Percentiles rank a stretch among this genome's conserved stretches.
These are phyloP conservation scores for Blastocystis sp. DNA, from an alignment of 352 stramenopile species.

Conservation along the genomic window DNA sequence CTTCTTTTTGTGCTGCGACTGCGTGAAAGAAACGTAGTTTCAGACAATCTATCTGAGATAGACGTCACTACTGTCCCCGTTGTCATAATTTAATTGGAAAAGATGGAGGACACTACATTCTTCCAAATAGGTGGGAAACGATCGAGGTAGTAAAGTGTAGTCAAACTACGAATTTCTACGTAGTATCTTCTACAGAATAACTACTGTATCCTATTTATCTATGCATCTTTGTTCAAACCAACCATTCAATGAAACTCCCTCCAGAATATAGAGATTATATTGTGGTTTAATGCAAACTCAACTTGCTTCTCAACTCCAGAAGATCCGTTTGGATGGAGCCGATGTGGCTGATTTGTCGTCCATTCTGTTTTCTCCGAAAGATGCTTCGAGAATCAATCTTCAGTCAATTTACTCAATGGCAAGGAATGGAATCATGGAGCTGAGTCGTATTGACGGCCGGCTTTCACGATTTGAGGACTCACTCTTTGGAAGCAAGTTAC, in stretches of 20 bases:
- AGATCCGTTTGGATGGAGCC: background rate
- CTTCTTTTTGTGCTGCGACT: slow-evolving; percentile 56
- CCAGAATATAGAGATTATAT: background rate
- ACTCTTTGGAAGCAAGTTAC: slow-evolving; percentile 54
- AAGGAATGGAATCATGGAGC: slow-evolving; percentile 58
- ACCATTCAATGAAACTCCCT: background rate
- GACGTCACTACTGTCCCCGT: slow-evolving; percentile 35
- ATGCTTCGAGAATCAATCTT: background rate
- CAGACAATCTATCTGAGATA: background rate
- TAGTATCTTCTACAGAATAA: background rate
- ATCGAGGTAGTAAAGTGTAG: background rate
- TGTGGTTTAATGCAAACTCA: slow-evolving; percentile 12
- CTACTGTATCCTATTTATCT: background rate
- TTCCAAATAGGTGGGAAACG: background rate
- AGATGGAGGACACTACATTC: background rate
- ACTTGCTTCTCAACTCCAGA: slow-evolving; percentile 43
- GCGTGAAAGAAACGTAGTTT: slow-evolving; percentile 15
- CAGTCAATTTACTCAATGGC: slow-evolving; percentile 47
- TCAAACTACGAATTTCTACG: background rate
- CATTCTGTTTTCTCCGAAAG: slow-evolving; percentile 41
- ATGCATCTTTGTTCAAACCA: background rate
- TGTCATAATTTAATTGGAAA: slow-evolving; percentile 47
- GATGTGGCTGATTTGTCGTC: slow-evolving; percentile 45
- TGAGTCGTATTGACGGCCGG: slow-evolving; percentile 35
- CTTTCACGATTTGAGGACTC: slow-evolving; percentile 37